Base-by-base conservation (phyloP, 352 stramenopile genomes). In the Globisporangium cederbergense region DNA sequence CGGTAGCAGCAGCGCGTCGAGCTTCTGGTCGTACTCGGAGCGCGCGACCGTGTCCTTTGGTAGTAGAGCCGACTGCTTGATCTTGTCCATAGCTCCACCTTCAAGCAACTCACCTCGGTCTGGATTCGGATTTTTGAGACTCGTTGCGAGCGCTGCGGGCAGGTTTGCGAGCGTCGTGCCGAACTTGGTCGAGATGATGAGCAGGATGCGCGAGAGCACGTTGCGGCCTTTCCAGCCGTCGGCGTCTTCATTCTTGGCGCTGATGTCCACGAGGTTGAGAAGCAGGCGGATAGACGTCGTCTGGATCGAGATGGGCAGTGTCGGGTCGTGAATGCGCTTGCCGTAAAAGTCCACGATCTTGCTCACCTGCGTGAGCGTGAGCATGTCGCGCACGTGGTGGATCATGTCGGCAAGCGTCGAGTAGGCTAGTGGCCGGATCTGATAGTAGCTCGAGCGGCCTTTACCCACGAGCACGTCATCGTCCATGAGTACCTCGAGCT, bases 401-500 rank as follows among this genome's bases (percentile, higher is more conserved):
- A 99, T 91, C 73, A 99, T 96, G 77, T 99, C 97, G 2, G 96
- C 97, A 8, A 99, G 78, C 32, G 95, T 98, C 22, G 94, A 98
- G 73, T 99, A 99, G 40, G 92, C 96, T 30, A 99, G 81, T 1
- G 97, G 94, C 14, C 95, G 85, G 55, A 99, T 95, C 68, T 95
- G 84, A 66, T 96, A 91, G 61, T 89, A 93, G 50, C 79, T 92
- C 57, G 75, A 88, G 52, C 81, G 83, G 18, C 79, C 83, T 66
- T 86, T 90, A 20, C 97, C 96, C 16, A 98, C 86, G 25, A 99
- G 75, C 4, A 99, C 85, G 16, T 97, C 83, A 76, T 99, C 97
- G 60, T 99, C 93, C 72, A 99, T 91, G 30, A 99, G 86, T 36
- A 91, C 64, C 73, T 99, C 96, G 16, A 99, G 76, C 55, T 98